Conservation (phyloP, 192 early-diverging fungal species). For the Coemansia pectinata region DNA sequence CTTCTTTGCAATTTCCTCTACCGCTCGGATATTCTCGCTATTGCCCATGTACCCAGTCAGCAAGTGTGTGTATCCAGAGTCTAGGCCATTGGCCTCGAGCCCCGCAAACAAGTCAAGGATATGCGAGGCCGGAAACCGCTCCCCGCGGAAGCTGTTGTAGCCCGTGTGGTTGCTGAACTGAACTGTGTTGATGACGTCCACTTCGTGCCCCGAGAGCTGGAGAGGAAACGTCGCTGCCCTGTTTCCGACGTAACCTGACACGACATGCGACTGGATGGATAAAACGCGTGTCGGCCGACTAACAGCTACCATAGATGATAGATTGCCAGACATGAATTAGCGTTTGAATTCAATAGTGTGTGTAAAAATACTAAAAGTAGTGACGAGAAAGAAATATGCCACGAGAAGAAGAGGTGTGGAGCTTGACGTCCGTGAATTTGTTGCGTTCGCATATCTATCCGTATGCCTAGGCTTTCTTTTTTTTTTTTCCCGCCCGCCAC, state of each 20-base stretch:
- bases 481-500: neutral
- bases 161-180: slow-evolving; percentile 95
- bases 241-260: slow-evolving; percentile 74
- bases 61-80: slow-evolving; percentile 71
- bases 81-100: slow-evolving; percentile 71
- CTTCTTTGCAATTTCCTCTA: slow-evolving; percentile 59
- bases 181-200: slow-evolving; percentile 91
- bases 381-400: neutral
- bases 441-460: neutral
- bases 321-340: neutral
- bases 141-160: slow-evolving; percentile 74
- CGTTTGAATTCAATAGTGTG: neutral
- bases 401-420: neutral
- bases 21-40: slow-evolving; percentile 60
- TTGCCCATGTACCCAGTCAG: slow-evolving; percentile 90
- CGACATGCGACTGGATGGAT: slow-evolving; percentile 65
- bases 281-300: slow-evolving; percentile 36
- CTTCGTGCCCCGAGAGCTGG: slow-evolving; percentile 86
- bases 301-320: neutral
- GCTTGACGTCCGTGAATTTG: neutral
- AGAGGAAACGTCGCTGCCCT: slow-evolving; percentile 91
- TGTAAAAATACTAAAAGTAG: neutral
- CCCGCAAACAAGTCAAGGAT: slow-evolving; percentile 72
- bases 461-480: neutral
- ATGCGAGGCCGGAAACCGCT: slow-evolving; percentile 63